A percentile compares a stretch with the other conserved stretches of the same genome.
phyloP scores from a whole-genome alignment of 2,329 filamentous ascomycete genomes.

The Elsinoe necatrix region DNA sequence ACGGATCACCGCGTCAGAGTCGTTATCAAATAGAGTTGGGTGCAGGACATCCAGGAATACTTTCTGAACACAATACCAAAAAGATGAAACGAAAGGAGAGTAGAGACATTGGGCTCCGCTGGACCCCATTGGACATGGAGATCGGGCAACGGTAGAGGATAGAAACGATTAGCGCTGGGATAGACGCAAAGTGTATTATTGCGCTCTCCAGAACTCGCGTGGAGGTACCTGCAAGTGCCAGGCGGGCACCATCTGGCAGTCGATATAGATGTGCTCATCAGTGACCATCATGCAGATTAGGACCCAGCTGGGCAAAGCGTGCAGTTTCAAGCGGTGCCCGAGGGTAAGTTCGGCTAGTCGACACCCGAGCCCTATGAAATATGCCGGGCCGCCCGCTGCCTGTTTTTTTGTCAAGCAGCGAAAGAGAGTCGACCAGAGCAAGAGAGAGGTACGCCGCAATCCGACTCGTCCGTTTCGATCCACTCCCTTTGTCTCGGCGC shows the following conservation, averaged over 20 bases:
- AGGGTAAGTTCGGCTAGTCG: not conserved
- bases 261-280: not conserved
- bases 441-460: not conserved
- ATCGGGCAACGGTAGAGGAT: not conserved
- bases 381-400: constrained; percentile 4
- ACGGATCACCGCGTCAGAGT: constrained; percentile 11
- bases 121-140: not conserved
- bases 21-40: constrained; percentile 3
- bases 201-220: not conserved
- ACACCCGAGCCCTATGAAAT: constrained; percentile 6
- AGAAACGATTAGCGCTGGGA: not conserved
- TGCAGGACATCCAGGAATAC: not conserved
- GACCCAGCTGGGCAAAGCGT: not conserved
- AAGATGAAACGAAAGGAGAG: constrained; percentile 4
- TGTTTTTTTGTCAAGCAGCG: too few relatives aligned
- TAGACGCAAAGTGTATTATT: constrained; percentile 7
- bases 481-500: constrained; percentile 6
- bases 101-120: constrained; percentile 4
- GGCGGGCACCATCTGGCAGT: not conserved
- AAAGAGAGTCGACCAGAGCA: too few relatives aligned
- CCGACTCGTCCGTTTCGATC: constrained; percentile 10
- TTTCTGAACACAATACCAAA: not conserved
- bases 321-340: constrained; percentile 11
- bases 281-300: not conserved
- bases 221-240: not conserved